Evolutionary conservation across 2,329 filamentous ascomycete species (phyloP).

Genomic region (Setomelanomma holmii): DNA sequence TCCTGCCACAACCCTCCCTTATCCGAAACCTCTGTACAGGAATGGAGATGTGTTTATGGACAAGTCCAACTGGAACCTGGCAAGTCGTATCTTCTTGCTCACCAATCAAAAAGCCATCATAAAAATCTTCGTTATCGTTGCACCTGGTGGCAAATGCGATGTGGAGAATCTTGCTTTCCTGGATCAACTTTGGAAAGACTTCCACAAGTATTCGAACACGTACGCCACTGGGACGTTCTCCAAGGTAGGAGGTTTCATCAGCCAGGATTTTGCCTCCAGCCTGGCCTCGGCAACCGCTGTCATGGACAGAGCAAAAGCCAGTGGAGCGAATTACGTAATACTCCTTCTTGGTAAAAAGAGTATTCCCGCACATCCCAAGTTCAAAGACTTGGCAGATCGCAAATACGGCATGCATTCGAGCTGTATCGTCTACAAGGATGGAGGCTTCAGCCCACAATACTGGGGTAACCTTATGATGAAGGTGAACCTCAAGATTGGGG

Average conservation of each 20-base stretch:
- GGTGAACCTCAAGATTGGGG: constrained; percentile 34
- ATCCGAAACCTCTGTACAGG: constrained; percentile 3
- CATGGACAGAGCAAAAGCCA: neutral
- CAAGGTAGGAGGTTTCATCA: neutral
- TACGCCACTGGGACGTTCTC: neutral
- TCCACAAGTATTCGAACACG: neutral
- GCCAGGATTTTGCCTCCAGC: neutral
- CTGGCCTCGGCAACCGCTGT: neutral
- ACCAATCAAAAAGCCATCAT: neutral
- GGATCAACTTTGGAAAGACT: neutral
- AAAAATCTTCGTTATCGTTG: constrained; percentile 2
- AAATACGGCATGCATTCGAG: constrained; percentile 21
- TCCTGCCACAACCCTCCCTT: constrained; percentile 3
- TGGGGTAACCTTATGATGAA: constrained; percentile 35
- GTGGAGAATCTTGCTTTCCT: neutral
- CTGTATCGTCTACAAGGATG: constrained; percentile 12
- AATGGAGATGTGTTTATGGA: neutral
- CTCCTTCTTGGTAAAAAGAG: constrained; percentile 8
- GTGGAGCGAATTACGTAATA: constrained; percentile 7
- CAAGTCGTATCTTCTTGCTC: neutral
- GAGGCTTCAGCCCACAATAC: constrained; percentile 8
- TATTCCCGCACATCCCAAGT: constrained; percentile 7
- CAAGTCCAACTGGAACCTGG: constrained; percentile 8
- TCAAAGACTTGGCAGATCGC: constrained; percentile 24
- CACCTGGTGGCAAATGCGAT: neutral